A percentile compares a stretch with the other conserved stretches of the same genome.
These are phyloP conservation scores for Chalciporus pseudorubinellus DNA, from an alignment of 768 basidiomycete species.

Conservation along the genomic window DNA sequence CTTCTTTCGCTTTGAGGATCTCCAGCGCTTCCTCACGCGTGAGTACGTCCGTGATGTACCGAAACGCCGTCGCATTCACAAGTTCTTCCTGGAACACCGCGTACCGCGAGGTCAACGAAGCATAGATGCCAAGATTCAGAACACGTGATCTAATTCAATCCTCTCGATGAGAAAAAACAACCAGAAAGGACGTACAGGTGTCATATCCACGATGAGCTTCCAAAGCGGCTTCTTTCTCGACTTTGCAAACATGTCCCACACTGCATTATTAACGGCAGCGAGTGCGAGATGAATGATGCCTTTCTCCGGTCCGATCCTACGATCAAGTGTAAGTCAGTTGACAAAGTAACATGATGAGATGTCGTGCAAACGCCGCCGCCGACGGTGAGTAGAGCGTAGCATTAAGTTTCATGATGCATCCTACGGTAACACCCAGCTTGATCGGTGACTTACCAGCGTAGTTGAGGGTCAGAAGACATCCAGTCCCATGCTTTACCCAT, in stretches of 20 bases:
- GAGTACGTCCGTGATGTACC: constrained; percentile 89
- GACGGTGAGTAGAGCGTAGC: background rate
- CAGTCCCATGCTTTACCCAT: constrained; percentile 90
- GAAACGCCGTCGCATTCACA: constrained; percentile 71
- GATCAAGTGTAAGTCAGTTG: background rate
- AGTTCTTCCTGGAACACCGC: constrained; percentile 58
- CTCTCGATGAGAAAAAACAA: constrained; percentile 7
- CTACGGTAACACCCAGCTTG: background rate
- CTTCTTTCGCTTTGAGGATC: constrained; percentile 71
- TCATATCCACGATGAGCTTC: constrained; percentile 90
- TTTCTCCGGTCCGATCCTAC: constrained; percentile 87
- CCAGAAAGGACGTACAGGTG: constrained; percentile 46
- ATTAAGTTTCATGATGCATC: background rate
- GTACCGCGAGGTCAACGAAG: background rate
- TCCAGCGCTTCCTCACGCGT: constrained; percentile 84
- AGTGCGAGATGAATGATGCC: constrained; percentile 89
- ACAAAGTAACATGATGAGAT: background rate
- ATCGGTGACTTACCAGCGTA: constrained; percentile 64
- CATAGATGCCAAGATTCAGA: background rate
- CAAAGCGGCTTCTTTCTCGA: constrained; percentile 81
- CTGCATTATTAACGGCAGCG: constrained; percentile 83
- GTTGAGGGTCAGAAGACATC: constrained; percentile 80
- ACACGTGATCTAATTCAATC: background rate
- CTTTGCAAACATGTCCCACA: constrained; percentile 90
- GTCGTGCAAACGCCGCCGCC: constrained; percentile 1